Evolutionary conservation across 2,329 filamentous ascomycete genomes (phyloP), one percentile per base, ranked within the genome.

Genomic region (Beauveria sp.): DNA sequence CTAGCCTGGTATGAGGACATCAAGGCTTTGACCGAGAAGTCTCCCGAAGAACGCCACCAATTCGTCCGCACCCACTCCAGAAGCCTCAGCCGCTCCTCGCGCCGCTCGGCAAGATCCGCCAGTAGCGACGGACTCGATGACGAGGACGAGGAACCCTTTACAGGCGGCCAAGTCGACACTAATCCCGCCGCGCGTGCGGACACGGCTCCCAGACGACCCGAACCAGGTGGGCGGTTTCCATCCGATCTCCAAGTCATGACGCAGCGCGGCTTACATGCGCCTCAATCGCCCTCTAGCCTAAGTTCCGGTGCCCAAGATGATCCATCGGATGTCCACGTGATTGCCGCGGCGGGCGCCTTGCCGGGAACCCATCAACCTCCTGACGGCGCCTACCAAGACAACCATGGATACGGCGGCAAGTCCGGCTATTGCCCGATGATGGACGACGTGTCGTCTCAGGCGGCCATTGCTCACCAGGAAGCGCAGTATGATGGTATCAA

Each of bases 1-100:
- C 87, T 96, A 79, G 91, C 92, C 51, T 99, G 95, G 85, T 98
- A 92, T 73, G 89, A 95, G 60, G 93, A 96, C 69, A 93, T 99
- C 73, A 92, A 93, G 73, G 86, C 84, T 48, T 79, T 99, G 65
- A 97, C 91, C 5, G 92, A 96, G 61, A 93, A 90, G 75, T 89
- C 88, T 26, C 89, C 91, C 31, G 91, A 96, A 73, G 93, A 96
- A 71, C 88, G 93, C 46, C 90, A 86, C 73, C 90, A 90, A 31
- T 97, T 95, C 72, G 91, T 97, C 46, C 87, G 90, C 49, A 86
- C 86, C 64, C 92, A 96, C 71, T 86, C 88, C 43, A 84, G 92
- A 60, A 93, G 88, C 70, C 75, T 90, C 62, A 96, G 90, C 72
- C 87, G 87, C 65, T 79, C 80, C 8, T 87, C 84, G 6, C 80